Evolutionary conservation across 441 rosid genomes (phyloP).

Genomic region (Euphorbia corollata): DNA sequence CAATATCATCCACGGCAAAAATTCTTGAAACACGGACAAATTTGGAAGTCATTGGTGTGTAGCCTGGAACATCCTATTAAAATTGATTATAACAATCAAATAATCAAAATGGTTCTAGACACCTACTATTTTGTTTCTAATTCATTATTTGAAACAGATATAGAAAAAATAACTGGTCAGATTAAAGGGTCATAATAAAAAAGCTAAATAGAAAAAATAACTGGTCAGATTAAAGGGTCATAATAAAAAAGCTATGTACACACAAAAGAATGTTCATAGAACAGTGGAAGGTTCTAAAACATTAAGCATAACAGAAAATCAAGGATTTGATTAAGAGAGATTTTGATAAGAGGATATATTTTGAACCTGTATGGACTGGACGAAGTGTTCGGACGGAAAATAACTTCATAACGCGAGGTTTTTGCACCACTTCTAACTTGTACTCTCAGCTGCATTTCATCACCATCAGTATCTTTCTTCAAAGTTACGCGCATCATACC

Average conservation of each 20-base stretch:
- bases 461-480: conserved; percentile 47
- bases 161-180: neutral
- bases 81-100: too few species aligned
- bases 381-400: conserved; percentile 75
- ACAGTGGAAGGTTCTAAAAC: neutral
- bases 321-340: neutral
- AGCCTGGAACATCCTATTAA: neutral
- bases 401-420: conserved; percentile 83
- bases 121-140: neutral
- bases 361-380: conserved; percentile 93
- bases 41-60: neutral
- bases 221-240: neutral
- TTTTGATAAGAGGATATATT: conserved; percentile 6
- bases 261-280: neutral
- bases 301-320: neutral
- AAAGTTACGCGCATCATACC: conserved; percentile 73
- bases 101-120: neutral
- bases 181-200: neutral
- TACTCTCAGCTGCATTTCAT: conserved; percentile 59
- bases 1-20: neutral
- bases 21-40: neutral
- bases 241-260: neutral
- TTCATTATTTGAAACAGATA: neutral
- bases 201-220: neutral
- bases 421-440: conserved; percentile 93